Conservation (phyloP, 345 rosid species). For the Conringia planisiliqua region DNA sequence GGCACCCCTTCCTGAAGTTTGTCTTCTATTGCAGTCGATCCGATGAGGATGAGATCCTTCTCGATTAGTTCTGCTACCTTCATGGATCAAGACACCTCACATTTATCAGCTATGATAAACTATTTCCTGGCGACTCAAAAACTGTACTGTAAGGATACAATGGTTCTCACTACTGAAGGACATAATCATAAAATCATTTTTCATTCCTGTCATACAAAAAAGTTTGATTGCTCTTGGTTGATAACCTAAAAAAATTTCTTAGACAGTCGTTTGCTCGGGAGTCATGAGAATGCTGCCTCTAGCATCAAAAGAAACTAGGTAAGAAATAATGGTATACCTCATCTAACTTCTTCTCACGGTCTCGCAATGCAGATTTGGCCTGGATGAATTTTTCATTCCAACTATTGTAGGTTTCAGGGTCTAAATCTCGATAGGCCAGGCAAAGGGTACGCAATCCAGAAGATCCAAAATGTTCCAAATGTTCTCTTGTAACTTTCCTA, state of each 20-base stretch:
- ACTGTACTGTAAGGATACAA: background rate
- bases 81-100: constrained; percentile 25
- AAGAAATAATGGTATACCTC: constrained; percentile 55
- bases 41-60: constrained; percentile 86
- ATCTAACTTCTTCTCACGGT: constrained; percentile 96
- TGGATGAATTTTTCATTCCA: constrained; percentile 98
- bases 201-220: background rate
- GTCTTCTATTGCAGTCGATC: constrained; percentile 98
- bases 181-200: background rate
- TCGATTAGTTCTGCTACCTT: constrained; percentile 96
- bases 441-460: constrained; percentile 98
- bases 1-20: constrained; percentile 99
- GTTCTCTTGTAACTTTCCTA: constrained; percentile 74
- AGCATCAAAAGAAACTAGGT: constrained; percentile 1
- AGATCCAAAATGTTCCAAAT: constrained; percentile 93
- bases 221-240: background rate
- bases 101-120: constrained; percentile 18
- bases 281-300: background rate
- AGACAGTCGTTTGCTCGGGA: background rate
- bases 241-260: background rate
- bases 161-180: background rate
- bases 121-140: background rate
- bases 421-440: constrained; percentile 80
- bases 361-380: constrained; percentile 92
- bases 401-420: constrained; percentile 70